These are phyloP conservation scores for Candida chilensis DNA, from an alignment of 805 yeast species.

Conservation along the genomic window DNA sequence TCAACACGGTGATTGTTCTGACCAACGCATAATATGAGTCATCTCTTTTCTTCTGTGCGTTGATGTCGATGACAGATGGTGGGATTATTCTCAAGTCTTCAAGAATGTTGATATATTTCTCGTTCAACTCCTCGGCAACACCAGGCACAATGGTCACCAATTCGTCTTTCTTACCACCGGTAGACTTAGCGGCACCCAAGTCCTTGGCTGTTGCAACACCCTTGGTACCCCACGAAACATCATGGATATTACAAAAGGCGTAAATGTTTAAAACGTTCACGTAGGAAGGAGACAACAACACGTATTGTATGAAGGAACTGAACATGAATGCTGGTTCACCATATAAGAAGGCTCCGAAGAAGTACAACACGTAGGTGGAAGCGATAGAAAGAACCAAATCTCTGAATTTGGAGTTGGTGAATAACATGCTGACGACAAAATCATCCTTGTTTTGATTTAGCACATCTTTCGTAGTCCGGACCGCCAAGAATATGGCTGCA, in stretches of 20 bases:
- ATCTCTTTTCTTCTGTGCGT: slow-evolving; percentile 21
- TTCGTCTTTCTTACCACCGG: slow-evolving; percentile 22
- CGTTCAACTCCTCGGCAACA: slow-evolving; percentile 67
- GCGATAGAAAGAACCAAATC: slow-evolving; percentile 81
- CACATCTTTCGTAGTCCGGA: slow-evolving; percentile 56
- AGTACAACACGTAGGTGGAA: slow-evolving; percentile 77
- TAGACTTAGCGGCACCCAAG: slow-evolving; percentile 76
- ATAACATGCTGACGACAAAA: slow-evolving; percentile 31
- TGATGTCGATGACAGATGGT: slow-evolving; percentile 6
- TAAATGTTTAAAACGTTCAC: slow-evolving; percentile 87
- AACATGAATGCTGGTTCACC: slow-evolving; percentile 92
- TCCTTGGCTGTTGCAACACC: slow-evolving; percentile 68
- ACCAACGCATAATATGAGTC: slow-evolving; percentile 85
- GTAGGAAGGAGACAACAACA: slow-evolving; percentile 80
- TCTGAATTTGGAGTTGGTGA: slow-evolving; percentile 66
- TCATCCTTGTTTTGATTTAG: slow-evolving; percentile 28
- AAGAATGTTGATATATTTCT: slow-evolving; percentile 57
- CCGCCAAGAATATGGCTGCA: slow-evolving; percentile 77
- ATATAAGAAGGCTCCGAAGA: slow-evolving; percentile 69
- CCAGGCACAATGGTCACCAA: slow-evolving; percentile 51
- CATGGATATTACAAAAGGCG: slow-evolving; percentile 94
- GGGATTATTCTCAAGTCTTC: slow-evolving; percentile 36
- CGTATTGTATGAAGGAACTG: slow-evolving; percentile 78
- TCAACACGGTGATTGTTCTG: slow-evolving; percentile 78
- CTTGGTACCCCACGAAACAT: slow-evolving; percentile 96